Evolutionary conservation across 192 early-diverging fungal genomes (phyloP), one percentile per base, ranked within the genome.

Genomic region (Irineochytrium annulatum): DNA sequence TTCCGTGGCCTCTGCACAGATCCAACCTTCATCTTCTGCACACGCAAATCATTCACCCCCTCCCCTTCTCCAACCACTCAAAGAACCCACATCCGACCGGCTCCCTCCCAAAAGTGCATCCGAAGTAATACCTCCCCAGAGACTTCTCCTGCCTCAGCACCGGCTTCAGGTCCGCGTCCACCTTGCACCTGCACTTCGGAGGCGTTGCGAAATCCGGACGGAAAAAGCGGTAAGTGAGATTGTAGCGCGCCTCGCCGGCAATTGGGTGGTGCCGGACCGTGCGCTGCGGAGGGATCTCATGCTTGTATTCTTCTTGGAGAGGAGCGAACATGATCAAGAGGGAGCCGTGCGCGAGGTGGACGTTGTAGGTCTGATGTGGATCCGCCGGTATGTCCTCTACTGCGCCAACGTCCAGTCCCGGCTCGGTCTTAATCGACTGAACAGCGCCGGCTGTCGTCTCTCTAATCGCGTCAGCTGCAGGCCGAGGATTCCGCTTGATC

Each of bases 311-410:
- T 63, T 79, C 77, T 59, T 76, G 72, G 52, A 65, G 60, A 3
- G 75, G 75, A 5, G 79, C 76, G 58, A 77, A 72, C 79, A 81
- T 81, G 55, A 81, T 69, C 20, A 77, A 49, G 13, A 81, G 66
- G 16, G 63, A 73, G 34, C 75, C 73, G 60, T 81, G 79, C 11
- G 72, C 70, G 24, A 81, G 64, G 26, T 71, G 39, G 34, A 81
- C 29, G 49, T 78, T 57, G 43, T 60, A 70, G 1, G 71, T 74
- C 33, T 74, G 66, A 32, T 22, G 62, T 55, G 16, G n/a, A 4
- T 44, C 60, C 20, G 53, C 16, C 17, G 29, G 0, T 6, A 31
- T 29, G 19, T n/a, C 4, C 17, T 1, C 3, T 54, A 11, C 24
- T 51, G 39, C 16, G 16, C 29, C 19, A 32, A 11, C 19, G 0